These are phyloP conservation scores for Boletus holoroseus DNA, from an alignment of 1,284 basidiomycete species.

Conservation along the genomic window DNA sequence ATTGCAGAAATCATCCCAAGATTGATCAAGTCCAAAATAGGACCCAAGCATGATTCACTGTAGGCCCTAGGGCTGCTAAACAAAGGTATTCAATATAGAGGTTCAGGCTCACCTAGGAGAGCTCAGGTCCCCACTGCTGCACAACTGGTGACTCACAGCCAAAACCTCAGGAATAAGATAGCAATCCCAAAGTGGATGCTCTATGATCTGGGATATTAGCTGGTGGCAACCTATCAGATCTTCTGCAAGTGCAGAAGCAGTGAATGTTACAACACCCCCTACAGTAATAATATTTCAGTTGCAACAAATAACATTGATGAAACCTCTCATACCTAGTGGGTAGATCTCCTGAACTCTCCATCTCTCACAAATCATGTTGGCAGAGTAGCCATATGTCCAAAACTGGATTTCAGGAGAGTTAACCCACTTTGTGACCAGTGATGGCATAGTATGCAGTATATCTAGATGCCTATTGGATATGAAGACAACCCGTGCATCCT, in stretches of 20 bases:
- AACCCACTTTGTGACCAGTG: slow-evolving; percentile 42
- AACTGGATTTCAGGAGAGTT: slow-evolving; percentile 48
- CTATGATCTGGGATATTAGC: slow-evolving; percentile 44
- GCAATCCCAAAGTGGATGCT: slow-evolving; percentile 61
- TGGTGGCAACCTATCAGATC: slow-evolving; percentile 43
- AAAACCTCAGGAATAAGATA: slow-evolving; percentile 58
- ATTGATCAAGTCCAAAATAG: slow-evolving; percentile 24
- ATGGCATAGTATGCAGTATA: slow-evolving; percentile 43
- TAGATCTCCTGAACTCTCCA: slow-evolving; percentile 63
- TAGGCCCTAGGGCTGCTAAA: neutral
- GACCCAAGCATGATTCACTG: slow-evolving; percentile 20
- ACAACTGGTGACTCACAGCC: slow-evolving; percentile 37
- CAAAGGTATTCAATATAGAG: neutral
- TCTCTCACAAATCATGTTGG: slow-evolving; percentile 40
- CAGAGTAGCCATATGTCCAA: slow-evolving; percentile 60
- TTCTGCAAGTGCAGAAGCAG: slow-evolving; percentile 49
- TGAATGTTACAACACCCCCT: slow-evolving; percentile 69
- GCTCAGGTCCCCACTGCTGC: slow-evolving; percentile 28
- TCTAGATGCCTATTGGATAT: slow-evolving; percentile 56
- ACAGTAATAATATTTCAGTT: slow-evolving; percentile 2
- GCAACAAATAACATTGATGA: slow-evolving; percentile 8
- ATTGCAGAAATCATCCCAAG: slow-evolving; percentile 22
- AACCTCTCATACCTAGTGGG: slow-evolving; percentile 47
- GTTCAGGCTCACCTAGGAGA: slow-evolving; percentile 27
- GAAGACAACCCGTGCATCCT: slow-evolving; percentile 49